phyloP scores from a whole-genome alignment of 2,329 filamentous ascomycete species.

The Fusarium verticillioides region DNA sequence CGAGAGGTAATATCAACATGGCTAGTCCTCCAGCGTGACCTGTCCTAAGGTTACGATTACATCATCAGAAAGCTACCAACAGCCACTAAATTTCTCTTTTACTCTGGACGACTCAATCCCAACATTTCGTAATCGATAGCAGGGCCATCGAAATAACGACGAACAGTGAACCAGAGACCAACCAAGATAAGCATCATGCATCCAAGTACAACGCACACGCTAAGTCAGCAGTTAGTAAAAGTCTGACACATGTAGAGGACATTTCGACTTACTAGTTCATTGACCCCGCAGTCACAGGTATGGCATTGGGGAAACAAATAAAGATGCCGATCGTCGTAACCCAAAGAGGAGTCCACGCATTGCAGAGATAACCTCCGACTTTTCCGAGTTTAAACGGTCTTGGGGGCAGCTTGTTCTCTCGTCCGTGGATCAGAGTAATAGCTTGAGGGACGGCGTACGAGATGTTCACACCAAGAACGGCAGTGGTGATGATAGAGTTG shows the following conservation, averaged over 20 bases:
- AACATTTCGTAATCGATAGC: neutral
- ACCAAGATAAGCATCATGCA: neutral
- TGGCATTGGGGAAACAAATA: neutral
- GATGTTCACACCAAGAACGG: neutral
- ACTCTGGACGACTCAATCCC: neutral
- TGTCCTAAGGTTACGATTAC: no score
- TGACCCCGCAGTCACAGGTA: neutral
- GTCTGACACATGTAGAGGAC: no score
- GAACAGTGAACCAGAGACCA: neutral
- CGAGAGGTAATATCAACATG: fast-evolving
- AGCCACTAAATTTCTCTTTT: no score
- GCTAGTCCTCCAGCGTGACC: neutral
- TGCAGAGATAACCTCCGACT: neutral
- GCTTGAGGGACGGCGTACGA: neutral
- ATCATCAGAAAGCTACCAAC: no score
- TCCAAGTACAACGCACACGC: neutral
- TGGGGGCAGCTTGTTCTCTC: neutral
- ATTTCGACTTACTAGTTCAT: neutral
- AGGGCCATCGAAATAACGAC: neutral
- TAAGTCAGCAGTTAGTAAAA: neutral
- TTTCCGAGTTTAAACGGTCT: neutral
- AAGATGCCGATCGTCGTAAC: neutral
- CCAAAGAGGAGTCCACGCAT: neutral
- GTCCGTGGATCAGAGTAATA: neutral
- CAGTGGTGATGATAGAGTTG: neutral